phyloP scores from a whole-genome alignment of 2,329 filamentous ascomycete species.

The Penicillium palitans region DNA sequence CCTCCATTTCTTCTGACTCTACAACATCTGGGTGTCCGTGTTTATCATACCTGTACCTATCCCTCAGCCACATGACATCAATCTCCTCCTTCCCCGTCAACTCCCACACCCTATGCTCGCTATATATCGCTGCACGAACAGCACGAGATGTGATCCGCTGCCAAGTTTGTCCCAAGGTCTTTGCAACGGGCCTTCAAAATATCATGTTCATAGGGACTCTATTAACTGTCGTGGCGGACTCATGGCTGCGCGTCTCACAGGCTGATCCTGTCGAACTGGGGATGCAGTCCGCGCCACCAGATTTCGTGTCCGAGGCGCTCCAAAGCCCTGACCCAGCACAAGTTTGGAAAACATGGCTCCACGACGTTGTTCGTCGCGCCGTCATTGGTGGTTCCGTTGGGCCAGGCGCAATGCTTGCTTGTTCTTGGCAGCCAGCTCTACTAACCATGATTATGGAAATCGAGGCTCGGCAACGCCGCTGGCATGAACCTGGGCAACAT shows the following conservation, averaged over 20 bases:
- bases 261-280: constrained; percentile 40
- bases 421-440: constrained; percentile 37
- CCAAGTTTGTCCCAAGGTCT: constrained; percentile 42
- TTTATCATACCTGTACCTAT: constrained; percentile 46
- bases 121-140: constrained; percentile 46
- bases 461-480: constrained; percentile 45
- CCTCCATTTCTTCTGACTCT: constrained; percentile 22
- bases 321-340: constrained; percentile 31
- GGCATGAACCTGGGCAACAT: constrained; percentile 37
- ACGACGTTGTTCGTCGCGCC: constrained; percentile 36
- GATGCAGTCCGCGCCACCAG: constrained; percentile 34
- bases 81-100: constrained; percentile 46
- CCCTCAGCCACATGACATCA: constrained; percentile 44
- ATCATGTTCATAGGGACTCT: constrained; percentile 50
- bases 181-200: constrained; percentile 47
- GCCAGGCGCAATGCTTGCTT: constrained; percentile 25
- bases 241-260: constrained; percentile 45
- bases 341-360: constrained; percentile 43
- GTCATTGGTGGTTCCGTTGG: constrained; percentile 37
- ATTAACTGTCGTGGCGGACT: constrained; percentile 46
- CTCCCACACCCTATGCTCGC: constrained; percentile 44
- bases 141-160: constrained; percentile 46
- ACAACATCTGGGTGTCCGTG: constrained; percentile 37
- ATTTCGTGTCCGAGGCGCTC: constrained; percentile 30
- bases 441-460: constrained; percentile 43